phyloP scores from a whole-genome alignment of 306 rosid species.

The Rubus idaeus region DNA sequence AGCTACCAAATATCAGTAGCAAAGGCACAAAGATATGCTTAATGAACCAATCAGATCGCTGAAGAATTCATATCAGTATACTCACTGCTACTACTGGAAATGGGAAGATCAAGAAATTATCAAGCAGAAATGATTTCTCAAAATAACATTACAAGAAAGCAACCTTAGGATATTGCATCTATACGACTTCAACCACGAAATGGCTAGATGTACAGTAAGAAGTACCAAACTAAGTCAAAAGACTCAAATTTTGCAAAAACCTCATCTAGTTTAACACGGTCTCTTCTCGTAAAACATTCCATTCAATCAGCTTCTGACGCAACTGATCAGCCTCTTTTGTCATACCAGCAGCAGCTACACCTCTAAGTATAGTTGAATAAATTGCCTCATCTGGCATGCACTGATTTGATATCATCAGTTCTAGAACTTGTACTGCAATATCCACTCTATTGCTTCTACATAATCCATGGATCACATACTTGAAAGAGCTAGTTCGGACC shows the following conservation, averaged over 20 bases:
- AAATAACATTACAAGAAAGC: conserved; percentile 20
- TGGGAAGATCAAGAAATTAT: neutral
- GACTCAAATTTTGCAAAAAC: conserved; percentile 22
- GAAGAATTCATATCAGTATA: neutral
- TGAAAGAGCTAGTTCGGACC: conserved; percentile 44
- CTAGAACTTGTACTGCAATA: conserved; percentile 68
- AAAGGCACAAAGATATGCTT: conserved; percentile 1
- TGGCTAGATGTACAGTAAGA: conserved; percentile 13
- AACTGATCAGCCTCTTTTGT: conserved; percentile 65
- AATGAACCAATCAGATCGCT: neutral
- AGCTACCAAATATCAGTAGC: neutral
- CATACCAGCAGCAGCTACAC: conserved; percentile 77
- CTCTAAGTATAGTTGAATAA: conserved; percentile 52
- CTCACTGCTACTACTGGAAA: neutral
- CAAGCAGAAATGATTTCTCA: neutral
- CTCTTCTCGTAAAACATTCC: conserved; percentile 51
- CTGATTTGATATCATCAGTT: conserved; percentile 60
- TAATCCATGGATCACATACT: conserved; percentile 57
- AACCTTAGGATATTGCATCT: conserved; percentile 29
- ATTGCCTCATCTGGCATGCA: conserved; percentile 51
- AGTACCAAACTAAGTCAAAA: conserved; percentile 24
- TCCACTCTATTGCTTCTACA: conserved; percentile 64
- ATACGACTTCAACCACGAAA: conserved; percentile 24
- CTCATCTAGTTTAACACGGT: conserved; percentile 29
- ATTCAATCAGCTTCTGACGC: conserved; percentile 52